Base-by-base conservation (phyloP, 2,329 filamentous ascomycete species). In the Tolypocladium album region DNA sequence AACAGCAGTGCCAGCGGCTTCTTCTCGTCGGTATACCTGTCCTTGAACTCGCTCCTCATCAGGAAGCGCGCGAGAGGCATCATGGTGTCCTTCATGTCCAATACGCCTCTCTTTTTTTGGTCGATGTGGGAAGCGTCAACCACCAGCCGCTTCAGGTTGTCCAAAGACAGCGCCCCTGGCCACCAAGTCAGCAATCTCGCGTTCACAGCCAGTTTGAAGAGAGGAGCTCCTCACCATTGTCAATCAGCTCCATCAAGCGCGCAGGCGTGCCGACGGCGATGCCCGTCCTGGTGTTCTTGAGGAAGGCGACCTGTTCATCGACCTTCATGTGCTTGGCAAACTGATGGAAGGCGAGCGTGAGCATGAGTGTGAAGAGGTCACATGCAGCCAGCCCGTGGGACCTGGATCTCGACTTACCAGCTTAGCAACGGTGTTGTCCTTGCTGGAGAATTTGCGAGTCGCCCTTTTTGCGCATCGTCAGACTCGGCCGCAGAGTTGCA, bases 251-350 rank as follows among this genome's bases (percentile, higher is more conserved):
- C 58, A 84, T 86, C 47, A 99, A 76, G 56, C 94, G 82, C 56
- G 89, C 84, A 6, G 94, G 93, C 6, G 94, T 99, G 4, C 94
- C 94, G 17, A 97, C 90, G 3, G 89, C 92, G 64, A 97, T 89
- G 36, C 91, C 90, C 15, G 92, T 90, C 62, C 87, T 87, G 65
- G 76, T 79, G 59, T 76, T 80, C 68, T 88, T 82, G 50, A 96
- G 84, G 70, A 89, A 89, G 61, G 88, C 81, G 58, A 92, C 85
- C 40, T 92, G 89, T 67, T 97, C 93, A 58, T 90, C 84, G 13
- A 99, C 75, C 76, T 99, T 99, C 78, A 99, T 96, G 73, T 99
- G 94, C 74, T 99, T 99, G 39, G 94, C 93, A 73, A 99, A 99
- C 70, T 84, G 58, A 4, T 39, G 12, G 5, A 39, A 39, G 55